These are phyloP conservation scores for Botrytis porri DNA, from an alignment of 2,329 filamentous ascomycete genomes.

Conservation along the genomic window DNA sequence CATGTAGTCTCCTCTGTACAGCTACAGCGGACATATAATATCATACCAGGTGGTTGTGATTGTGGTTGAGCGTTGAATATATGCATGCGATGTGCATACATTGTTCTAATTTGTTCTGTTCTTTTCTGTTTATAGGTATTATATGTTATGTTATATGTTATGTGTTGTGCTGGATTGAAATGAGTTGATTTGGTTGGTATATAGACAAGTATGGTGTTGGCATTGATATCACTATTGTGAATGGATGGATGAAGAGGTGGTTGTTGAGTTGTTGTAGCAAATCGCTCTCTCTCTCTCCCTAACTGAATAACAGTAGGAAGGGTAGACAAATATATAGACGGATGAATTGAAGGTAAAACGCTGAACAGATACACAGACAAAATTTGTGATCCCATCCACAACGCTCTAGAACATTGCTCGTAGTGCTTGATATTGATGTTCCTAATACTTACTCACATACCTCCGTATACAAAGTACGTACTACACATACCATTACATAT, in stretches of 20 bases:
- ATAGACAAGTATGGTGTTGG: no score
- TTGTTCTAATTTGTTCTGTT: no score
- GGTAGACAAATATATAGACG: background rate
- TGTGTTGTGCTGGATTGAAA: no score
- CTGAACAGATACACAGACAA: background rate
- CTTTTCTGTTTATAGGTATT: no score
- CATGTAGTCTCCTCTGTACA: no score
- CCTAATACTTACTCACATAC: background rate
- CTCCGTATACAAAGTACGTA: background rate
- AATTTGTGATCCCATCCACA: background rate
- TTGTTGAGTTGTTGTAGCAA: background rate
- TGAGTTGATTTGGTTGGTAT: no score
- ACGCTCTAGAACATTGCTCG: background rate
- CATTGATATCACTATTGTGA: no score
- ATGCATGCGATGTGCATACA: no score
- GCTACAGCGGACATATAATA: background rate
- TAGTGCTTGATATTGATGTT: background rate
- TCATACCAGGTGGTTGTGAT: background rate
- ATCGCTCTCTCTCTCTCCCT: background rate
- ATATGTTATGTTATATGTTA: no score
- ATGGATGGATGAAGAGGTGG: background rate
- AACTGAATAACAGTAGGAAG: background rate
- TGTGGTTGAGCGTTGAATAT: no score
- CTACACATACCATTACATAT: background rate
- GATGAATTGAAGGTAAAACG: background rate